Conservation (phyloP, 2,329 filamentous ascomycete species). For the Diaporthe ilicicola region DNA sequence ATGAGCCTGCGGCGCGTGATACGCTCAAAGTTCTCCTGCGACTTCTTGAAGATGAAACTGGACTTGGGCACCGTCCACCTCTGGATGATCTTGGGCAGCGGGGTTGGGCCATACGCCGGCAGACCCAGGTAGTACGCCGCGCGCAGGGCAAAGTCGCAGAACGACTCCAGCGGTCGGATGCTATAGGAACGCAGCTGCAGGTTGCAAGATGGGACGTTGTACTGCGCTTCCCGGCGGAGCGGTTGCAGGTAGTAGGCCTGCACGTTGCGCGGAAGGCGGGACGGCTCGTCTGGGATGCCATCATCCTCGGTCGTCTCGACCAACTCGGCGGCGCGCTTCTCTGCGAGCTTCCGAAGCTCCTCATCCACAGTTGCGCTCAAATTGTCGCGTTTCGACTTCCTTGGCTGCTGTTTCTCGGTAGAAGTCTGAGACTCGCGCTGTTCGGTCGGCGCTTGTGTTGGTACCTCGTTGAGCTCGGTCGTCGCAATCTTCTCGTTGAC, state of each 20-base stretch:
- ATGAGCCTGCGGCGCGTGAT: conserved; percentile 87
- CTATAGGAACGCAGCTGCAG: conserved; percentile 93
- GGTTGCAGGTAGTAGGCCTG: conserved; percentile 89
- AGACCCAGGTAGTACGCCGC: conserved; percentile 94
- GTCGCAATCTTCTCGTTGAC: conserved; percentile 9
- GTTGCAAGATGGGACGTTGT: conserved; percentile 86
- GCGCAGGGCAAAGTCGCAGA: conserved; percentile 91
- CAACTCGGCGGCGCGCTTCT: background rate
- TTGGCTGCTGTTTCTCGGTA: background rate
- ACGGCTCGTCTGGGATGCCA: conserved; percentile 37
- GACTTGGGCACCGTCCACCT: conserved; percentile 92
- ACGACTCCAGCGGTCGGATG: conserved; percentile 90
- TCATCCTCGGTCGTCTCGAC: conserved; percentile 5
- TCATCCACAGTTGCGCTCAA: background rate
- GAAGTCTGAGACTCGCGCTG: background rate
- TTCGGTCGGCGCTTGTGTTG: background rate
- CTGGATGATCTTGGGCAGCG: conserved; percentile 86
- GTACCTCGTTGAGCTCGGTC: background rate
- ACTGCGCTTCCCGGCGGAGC: conserved; percentile 75
- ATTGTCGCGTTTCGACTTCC: background rate
- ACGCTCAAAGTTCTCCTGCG: conserved; percentile 96
- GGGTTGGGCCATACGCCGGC: conserved; percentile 84
- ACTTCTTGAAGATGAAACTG: conserved; percentile 97
- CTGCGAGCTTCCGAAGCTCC: background rate
- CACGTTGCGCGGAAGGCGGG: conserved; percentile 77